Evolutionary conservation across 2,329 filamentous ascomycete species (phyloP), one percentile per base, ranked within the genome.

Genomic region (Lachnellula subtilissima): DNA sequence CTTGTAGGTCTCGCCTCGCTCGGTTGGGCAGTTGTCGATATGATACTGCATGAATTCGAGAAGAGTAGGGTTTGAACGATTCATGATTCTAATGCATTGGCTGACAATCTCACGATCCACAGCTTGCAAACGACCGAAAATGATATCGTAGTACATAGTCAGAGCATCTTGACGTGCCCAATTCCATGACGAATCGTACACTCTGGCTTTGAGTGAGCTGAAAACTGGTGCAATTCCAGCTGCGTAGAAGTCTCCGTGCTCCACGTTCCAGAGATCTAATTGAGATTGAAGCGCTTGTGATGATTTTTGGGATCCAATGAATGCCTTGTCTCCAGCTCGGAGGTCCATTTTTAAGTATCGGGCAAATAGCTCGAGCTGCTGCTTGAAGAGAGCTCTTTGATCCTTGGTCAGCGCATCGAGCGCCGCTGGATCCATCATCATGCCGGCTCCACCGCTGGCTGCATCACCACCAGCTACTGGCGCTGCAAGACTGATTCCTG

Each of bases 41-140:
- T 99, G 94, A 68, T 99, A 97, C 72, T 99, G 94, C 94, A 99
- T 99, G 75, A 97, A 99, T 66, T 99, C 93, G 56, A 99, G 83
- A 1, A 99, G 84, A 37, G 90, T 88, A 2, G 94, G 94, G 72
- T 97, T 99, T 36, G 94, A 96, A 61, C 94, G 89, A 78, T 97
- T 99, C 94, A 99, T 99, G 75, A 99, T 94, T 64, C 91, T 89
- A 69, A 99, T 97, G 76, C 94, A 99, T 72, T 92, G 92, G 75
- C 92, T 97, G 71, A 99, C 94, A 67, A 97, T 99, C 74, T 99
- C 94, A 61, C 94, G 89, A 69, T 99, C 94, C 42, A 99, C 89
- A 50, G 87, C 90, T 77, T 94, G 85, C 53, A 99, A 84, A 59
- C 94, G 86, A 56, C 94, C 94, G 67, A 99, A 99, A 70, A 99